Conservation (phyloP, 768 basidiomycete genomes). For the Sporobolomyces roseus region DNA sequence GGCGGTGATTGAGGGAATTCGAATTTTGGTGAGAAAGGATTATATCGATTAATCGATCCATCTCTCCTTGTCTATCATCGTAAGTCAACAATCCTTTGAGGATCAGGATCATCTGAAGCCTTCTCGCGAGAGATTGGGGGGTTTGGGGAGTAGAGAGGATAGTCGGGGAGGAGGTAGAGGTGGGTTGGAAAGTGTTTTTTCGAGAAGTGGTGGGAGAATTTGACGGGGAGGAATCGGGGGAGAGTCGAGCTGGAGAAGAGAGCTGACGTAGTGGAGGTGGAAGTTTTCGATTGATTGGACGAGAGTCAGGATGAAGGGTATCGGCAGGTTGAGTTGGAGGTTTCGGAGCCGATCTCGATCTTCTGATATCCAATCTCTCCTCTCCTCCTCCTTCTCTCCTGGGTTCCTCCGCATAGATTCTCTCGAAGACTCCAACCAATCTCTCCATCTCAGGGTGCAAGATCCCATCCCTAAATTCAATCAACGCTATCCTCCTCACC, state of each 20-base stretch:
- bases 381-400: not conserved
- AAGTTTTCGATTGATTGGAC: not conserved
- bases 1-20: too few species aligned
- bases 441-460: slow-evolving; percentile 38
- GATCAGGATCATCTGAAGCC: slow-evolving; percentile 37
- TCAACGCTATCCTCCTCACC: slow-evolving; percentile 41
- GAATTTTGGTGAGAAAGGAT: too few species aligned
- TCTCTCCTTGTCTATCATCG: slow-evolving; percentile 35
- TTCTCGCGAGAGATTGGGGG: slow-evolving; percentile 21
- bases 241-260: slow-evolving; percentile 4
- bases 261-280: slow-evolving; percentile 2
- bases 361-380: not conserved
- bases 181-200: not conserved
- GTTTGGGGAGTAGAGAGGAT: not conserved
- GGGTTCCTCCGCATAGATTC: not conserved
- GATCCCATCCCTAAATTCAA: slow-evolving; percentile 44
- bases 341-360: not conserved
- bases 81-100: slow-evolving; percentile 17
- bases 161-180: not conserved
- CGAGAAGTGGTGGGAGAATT: not conserved
- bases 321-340: not conserved
- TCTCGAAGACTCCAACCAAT: not conserved
- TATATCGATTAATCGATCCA: slow-evolving; percentile 26
- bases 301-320: not conserved
- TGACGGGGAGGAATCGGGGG: slow-evolving; percentile 5